Evolutionary conservation across 805 yeast species (phyloP).

Genomic region (Saturnispora quitensis): DNA sequence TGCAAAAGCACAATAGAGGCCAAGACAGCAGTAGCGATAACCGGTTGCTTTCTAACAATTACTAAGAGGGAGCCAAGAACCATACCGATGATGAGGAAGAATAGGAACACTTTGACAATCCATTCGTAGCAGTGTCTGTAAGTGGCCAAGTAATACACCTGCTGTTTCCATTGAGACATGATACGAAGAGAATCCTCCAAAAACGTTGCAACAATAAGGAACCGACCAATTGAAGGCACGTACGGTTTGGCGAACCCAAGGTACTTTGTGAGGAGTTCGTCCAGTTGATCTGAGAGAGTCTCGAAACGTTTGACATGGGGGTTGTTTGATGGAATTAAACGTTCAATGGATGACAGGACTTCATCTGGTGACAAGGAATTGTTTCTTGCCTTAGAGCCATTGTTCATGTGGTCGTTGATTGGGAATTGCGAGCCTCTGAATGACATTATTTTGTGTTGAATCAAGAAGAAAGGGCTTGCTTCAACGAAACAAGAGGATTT

Average conservation of each 20-base stretch:
- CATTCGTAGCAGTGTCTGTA: conserved; percentile 72
- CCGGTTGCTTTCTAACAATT: conserved; percentile 57
- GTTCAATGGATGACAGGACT: neutral
- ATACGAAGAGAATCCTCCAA: conserved; percentile 84
- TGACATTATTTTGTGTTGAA: conserved; percentile 16
- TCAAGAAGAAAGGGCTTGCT: neutral
- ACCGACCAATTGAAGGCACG: conserved; percentile 82
- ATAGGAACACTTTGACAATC: conserved; percentile 65
- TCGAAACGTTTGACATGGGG: conserved; percentile 36
- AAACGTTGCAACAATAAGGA: conserved; percentile 88
- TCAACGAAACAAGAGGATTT: neutral
- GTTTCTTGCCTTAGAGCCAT: conserved; percentile 7
- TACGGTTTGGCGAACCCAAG: conserved; percentile 51
- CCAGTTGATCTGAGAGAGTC: conserved; percentile 42
- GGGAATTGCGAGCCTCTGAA: conserved; percentile 29
- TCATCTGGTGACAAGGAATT: conserved; percentile 2
- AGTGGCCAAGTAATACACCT: conserved; percentile 71
- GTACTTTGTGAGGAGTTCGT: conserved; percentile 44
- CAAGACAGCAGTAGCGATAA: conserved; percentile 61
- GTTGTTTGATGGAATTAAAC: conserved; percentile 25
- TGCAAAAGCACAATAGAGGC: conserved; percentile 67
- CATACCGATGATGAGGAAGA: conserved; percentile 62
- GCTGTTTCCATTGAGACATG: conserved; percentile 82
- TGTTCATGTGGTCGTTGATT: conserved; percentile 3
- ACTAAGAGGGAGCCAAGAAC: conserved; percentile 60